Evolutionary conservation across 768 basidiomycete genomes (phyloP), one percentile per base, ranked within the genome.

Genomic region (Mycena venus): DNA sequence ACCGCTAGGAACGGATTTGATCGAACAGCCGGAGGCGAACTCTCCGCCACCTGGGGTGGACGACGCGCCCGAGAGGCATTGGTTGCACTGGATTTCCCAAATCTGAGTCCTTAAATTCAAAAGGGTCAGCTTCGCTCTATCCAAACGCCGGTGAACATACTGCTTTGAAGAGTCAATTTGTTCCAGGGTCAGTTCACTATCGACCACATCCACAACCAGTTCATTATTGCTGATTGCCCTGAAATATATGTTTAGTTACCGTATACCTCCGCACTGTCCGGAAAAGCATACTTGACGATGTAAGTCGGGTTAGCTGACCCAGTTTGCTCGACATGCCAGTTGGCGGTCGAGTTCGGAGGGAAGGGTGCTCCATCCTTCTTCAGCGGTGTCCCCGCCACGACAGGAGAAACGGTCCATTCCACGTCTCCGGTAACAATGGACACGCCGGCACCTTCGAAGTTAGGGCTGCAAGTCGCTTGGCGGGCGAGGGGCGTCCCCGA

Each of bases 311-410:
- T 67, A 25, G 66, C 61, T 36, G 70, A 69, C n/a, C 75, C 75
- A 4, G 66, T 76, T 25, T 76, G 75, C 32, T 76, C 55, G 3
- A 76, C 75, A 42, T 76, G 75, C 75, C 75, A 76, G 25, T 76
- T 29, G 29, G 75, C 67, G 27, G 71, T 73, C 21, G 66, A 47
- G 51, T 76, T 76, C 2, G 42, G 67, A 10, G 75, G 75, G 47
- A 66, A 49, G 0, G 29, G 32, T 6, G 29, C 62, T 27, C 51
- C 14, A n/a, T 61, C 53, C 6, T 27, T 59, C 66, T 69, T 47
- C 19, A 76, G 71, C 34, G 42, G 36, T 44, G 75, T 76, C 55
- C 75, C 75, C 2, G 75, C 70, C 5, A 61, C 67, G 15, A 72
- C 62, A 12, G 75, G 60, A 23, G 75, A 64, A 14, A 73, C 75